Evolutionary conservation across 208 protist species (phyloP).

Genomic region (Polymyxa betae): DNA sequence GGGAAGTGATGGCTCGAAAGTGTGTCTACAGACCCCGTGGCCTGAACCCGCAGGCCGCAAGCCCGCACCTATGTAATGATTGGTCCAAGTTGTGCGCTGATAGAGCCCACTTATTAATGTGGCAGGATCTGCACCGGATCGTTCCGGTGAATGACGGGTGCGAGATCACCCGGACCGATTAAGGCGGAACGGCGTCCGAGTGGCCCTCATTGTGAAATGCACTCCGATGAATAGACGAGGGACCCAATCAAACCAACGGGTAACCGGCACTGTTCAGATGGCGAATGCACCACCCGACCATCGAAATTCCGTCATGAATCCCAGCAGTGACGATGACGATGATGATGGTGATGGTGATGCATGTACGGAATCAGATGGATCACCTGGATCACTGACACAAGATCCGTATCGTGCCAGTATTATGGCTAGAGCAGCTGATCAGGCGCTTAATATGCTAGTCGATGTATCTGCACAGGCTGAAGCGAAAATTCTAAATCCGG

Average conservation of each 20-base stretch:
- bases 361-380: not conserved
- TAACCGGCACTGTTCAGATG: not conserved
- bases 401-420: not conserved
- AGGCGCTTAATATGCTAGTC: constrained; percentile 7
- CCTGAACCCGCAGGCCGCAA: too few species aligned
- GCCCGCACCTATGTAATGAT: too few species aligned
- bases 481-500: not conserved
- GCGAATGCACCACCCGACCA: not conserved
- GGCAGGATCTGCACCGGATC: too few species aligned
- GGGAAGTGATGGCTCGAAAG: too few species aligned
- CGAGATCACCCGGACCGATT: too few species aligned
- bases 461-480: not conserved
- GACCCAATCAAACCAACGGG: not conserved
- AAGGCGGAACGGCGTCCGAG: too few species aligned
- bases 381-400: not conserved
- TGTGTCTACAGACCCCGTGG: too few species aligned
- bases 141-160: too few species aligned
- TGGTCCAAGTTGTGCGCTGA: too few species aligned
- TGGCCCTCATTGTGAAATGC: too few species aligned
- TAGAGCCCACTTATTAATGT: too few species aligned
- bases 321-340: constrained; percentile 25
- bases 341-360: not conserved
- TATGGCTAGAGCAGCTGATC: not conserved
- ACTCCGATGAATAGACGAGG: too few species aligned
- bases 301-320: not conserved